A percentile compares a stretch with the other conserved stretches of the same genome.
Evolutionary conservation across 345 rosid genomes (phyloP).

Genomic region (Geranium brycei): DNA sequence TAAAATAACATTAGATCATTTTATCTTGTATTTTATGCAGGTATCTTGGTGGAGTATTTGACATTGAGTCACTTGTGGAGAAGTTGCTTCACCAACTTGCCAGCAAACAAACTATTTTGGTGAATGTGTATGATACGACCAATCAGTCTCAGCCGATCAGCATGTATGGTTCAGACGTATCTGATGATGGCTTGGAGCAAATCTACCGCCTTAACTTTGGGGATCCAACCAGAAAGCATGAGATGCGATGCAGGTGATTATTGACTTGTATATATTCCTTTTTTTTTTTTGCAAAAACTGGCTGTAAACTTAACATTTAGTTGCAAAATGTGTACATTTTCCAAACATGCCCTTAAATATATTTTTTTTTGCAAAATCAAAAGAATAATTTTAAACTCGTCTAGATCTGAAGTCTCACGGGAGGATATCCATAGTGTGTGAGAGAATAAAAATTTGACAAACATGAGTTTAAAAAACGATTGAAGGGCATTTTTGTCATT

Average conservation of each 20-base stretch:
- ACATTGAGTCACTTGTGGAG: conserved; percentile 81
- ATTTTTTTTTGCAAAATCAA: too few species aligned
- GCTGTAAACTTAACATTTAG: too few species aligned
- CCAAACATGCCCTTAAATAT: too few species aligned
- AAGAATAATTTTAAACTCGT: too few species aligned
- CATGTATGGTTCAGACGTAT: conserved; percentile 75
- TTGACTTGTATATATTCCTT: background rate
- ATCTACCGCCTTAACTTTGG: conserved; percentile 70
- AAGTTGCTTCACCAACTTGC: conserved; percentile 94
- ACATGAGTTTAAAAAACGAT: too few species aligned
- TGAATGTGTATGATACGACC: conserved; percentile 75
- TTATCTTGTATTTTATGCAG: conserved; percentile 21
- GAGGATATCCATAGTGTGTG: too few species aligned
- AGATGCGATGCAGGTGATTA: conserved; percentile 91
- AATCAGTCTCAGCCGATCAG: conserved; percentile 63
- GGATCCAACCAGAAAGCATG: conserved; percentile 88
- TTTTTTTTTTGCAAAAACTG: background rate
- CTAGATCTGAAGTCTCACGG: too few species aligned
- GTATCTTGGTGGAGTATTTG: conserved; percentile 89
- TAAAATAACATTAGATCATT: too few species aligned
- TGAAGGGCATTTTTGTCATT: too few species aligned
- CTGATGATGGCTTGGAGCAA: conserved; percentile 44
- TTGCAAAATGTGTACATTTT: too few species aligned
- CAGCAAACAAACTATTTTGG: conserved; percentile 83
- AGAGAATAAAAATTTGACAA: too few species aligned